A percentile compares a stretch with the other conserved stretches of the same genome.
Evolutionary conservation across 2,329 filamentous ascomycete species (phyloP).

Genomic region (Emericellopsis atlantica): DNA sequence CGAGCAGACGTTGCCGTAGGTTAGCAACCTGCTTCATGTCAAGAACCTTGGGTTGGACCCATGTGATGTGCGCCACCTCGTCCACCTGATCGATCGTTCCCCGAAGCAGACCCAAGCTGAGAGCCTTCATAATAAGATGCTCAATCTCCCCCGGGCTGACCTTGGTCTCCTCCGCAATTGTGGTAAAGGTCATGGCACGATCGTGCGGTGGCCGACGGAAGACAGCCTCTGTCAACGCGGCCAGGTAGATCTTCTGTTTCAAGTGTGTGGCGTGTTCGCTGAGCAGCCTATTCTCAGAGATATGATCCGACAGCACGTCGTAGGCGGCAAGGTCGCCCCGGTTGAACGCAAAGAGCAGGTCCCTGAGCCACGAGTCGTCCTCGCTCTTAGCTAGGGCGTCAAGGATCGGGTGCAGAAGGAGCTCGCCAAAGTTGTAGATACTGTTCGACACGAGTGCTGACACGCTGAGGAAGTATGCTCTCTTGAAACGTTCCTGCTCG

Average conservation of each 20-base stretch:
- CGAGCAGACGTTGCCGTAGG: constrained; percentile 76
- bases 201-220: constrained; percentile 94
- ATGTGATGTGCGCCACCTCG: constrained; percentile 87
- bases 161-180: constrained; percentile 86
- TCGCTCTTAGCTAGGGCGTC: constrained; percentile 62
- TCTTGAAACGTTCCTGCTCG: constrained; percentile 60
- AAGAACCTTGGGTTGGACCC: constrained; percentile 97
- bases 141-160: constrained; percentile 87
- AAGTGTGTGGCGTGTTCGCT: constrained; percentile 71
- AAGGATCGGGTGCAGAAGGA: constrained; percentile 93
- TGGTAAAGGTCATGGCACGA: constrained; percentile 81
- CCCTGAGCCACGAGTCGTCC: constrained; percentile 75
- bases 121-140: constrained; percentile 97
- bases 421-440: constrained; percentile 99
- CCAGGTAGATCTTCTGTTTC: constrained; percentile 96
- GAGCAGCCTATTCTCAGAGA: constrained; percentile 68
- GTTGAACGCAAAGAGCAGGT: constrained; percentile 97
- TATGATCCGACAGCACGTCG: constrained; percentile 69
- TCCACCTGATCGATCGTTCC: constrained; percentile 96
- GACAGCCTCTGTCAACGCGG: constrained; percentile 87
- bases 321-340: constrained; percentile 83
- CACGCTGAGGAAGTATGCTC: constrained; percentile 86
- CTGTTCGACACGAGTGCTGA: constrained; percentile 85
- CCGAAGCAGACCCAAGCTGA: constrained; percentile 78
- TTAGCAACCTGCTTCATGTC: constrained; percentile 91